Conservation (phyloP, 345 rosid species). For the Theobroma cacao region DNA sequence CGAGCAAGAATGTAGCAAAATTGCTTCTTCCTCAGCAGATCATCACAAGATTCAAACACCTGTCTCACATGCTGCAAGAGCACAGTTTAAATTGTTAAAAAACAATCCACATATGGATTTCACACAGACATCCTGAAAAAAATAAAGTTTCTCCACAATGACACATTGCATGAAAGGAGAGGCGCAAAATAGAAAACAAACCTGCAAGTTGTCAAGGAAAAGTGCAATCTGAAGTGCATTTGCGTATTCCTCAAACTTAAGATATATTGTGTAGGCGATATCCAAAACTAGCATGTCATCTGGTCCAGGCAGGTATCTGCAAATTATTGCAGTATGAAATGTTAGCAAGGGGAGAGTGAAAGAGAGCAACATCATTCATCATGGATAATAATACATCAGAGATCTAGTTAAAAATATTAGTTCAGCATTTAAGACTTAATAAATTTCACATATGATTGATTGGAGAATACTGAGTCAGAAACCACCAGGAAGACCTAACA, state of each 20-base stretch:
- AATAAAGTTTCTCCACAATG: not conserved
- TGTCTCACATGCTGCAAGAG: constrained; percentile 70
- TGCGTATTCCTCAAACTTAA: constrained; percentile 65
- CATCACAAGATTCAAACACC: constrained; percentile 73
- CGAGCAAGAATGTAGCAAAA: constrained; percentile 88
- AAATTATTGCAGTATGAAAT: constrained; percentile 22
- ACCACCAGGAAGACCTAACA: not conserved
- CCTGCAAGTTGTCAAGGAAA: constrained; percentile 81
- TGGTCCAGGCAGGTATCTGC: constrained; percentile 91
- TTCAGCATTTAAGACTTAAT: not conserved
- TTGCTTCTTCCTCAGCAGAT: constrained; percentile 68
- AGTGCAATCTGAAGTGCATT: constrained; percentile 87
- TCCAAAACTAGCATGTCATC: constrained; percentile 77
- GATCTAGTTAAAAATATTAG: not conserved
- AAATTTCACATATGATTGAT: not conserved
- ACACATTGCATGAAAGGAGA: not conserved
- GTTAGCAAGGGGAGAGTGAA: not conserved
- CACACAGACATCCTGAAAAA: not conserved
- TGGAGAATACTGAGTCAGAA: not conserved
- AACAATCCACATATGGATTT: not conserved
- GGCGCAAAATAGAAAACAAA: constrained; percentile 17
- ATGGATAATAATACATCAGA: not conserved
- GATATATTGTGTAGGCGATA: constrained; percentile 76
- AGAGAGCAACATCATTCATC: not conserved
- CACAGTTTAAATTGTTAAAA: constrained; percentile 19